Base-by-base conservation (phyloP, 371 early-diverging fungal genomes). In the Mucor plumbeus region DNA sequence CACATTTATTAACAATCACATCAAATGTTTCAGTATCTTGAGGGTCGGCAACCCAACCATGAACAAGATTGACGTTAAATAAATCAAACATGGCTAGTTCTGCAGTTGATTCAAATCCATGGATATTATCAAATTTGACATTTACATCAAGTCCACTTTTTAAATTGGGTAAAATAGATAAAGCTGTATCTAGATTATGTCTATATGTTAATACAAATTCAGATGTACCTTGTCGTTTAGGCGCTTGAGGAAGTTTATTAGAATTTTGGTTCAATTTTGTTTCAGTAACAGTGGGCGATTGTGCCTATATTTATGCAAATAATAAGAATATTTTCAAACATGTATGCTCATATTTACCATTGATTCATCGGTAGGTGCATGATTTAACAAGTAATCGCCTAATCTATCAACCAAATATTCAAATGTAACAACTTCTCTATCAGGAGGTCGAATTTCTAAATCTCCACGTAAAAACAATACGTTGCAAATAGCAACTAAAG, bases 31-130 rank as follows among this genome's bases (percentile, higher is more conserved):
- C 84, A 61, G 8, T 57, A 59, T 63, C 87, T 65, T 87, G 86
- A 3, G 93, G 91, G 67, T 93, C 93, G 19, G 87, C 91, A 11
- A 91, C 79, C 97, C 97, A 97, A 13, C 97, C 97, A 77, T 96
- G 97, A 19, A 94, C 92, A 14, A 95, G 77, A 41, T 88, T 87
- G 0, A 94, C 91, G 34, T 83, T 74, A 65, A 96, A 95, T 10
- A 92, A 76, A 63, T 91, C 90, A 77, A 97, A 96, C 64, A 96
- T 80, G 7, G 87, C 76, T 11, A 93, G 71, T 59, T 90, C 90
- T 7, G 91, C 85, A 0, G 93, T 91, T 0, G 88, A 68, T 39
- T 92, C 96, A 82, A 97, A 95, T 4, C 87, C 91, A 40, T 82
- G 85, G 31, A 92, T 88, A 5, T 88, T 83, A 44, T 88, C 83